phyloP scores from a whole-genome alignment of 805 yeast genomes.

The Debaryomyces maramus region DNA sequence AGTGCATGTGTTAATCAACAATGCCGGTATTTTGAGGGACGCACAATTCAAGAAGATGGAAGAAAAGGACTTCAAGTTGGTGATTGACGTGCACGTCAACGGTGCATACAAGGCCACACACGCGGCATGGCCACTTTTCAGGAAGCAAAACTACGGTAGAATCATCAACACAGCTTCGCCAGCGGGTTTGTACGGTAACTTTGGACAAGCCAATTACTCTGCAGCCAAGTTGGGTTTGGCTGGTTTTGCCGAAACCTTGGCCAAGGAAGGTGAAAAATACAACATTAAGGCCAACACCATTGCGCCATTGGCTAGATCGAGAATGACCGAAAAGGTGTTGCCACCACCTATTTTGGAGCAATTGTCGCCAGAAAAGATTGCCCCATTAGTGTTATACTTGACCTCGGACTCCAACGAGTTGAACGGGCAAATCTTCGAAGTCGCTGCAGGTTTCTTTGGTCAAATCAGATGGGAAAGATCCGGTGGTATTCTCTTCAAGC shows the following conservation, averaged over 20 bases:
- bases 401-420: conserved; percentile 62
- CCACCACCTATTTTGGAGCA: conserved; percentile 83
- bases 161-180: conserved; percentile 94
- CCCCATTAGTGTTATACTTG: conserved; percentile 85
- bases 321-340: conserved; percentile 90
- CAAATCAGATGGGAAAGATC: conserved; percentile 95
- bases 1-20: conserved; percentile 85
- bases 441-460: conserved; percentile 91
- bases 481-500: conserved; percentile 79
- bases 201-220: conserved; percentile 94
- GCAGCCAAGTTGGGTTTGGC: conserved; percentile 89
- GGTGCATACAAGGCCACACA: conserved; percentile 84
- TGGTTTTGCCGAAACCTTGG: conserved; percentile 91
- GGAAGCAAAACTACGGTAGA: conserved; percentile 83
- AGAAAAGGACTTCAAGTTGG: conserved; percentile 74
- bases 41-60: conserved; percentile 83
- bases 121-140: conserved; percentile 92
- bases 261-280: conserved; percentile 87
- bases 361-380: conserved; percentile 82
- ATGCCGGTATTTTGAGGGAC: conserved; percentile 94
- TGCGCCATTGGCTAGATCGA: conserved; percentile 92
- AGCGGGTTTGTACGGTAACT: conserved; percentile 95
- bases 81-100: conserved; percentile 82
- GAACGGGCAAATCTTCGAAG: conserved; percentile 80
- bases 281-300: conserved; percentile 83